Evolutionary conservation across 257 asterid species (phyloP).

Genomic region (Ilex aquifolium): DNA sequence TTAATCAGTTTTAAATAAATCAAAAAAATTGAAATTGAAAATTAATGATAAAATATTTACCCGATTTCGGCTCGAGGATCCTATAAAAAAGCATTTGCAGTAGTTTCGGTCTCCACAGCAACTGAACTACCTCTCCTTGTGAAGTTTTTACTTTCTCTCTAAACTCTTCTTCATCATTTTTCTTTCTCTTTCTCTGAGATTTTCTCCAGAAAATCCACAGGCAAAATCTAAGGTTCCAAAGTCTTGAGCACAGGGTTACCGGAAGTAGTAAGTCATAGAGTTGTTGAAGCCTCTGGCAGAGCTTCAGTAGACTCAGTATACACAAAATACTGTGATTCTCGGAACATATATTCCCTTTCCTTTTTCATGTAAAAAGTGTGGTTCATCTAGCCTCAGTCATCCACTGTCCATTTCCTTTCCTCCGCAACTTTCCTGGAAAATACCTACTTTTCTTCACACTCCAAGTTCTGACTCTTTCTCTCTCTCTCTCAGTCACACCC

Average conservation of each 20-base stretch:
- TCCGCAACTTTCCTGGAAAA: constrained; percentile 1
- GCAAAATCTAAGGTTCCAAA: not conserved
- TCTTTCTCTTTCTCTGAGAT: not conserved
- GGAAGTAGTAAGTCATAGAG: not conserved
- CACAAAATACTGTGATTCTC: not conserved
- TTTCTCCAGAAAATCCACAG: not conserved
- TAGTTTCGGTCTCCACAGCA: not conserved
- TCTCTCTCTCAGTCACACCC: not conserved
- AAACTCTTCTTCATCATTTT: not conserved
- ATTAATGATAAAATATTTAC: not conserved
- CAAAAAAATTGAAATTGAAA: not conserved
- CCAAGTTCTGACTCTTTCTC: not conserved
- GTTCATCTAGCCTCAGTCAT: too few relatives aligned
- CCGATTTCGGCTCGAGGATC: not conserved
- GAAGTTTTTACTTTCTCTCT: not conserved
- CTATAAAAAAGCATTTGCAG: not conserved
- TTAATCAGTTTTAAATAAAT: not conserved
- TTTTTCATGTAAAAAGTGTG: too few relatives aligned
- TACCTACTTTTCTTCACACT: not conserved
- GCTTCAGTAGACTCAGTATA: not conserved
- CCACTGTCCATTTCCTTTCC: not conserved
- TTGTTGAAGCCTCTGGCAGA: not conserved
- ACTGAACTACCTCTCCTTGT: not conserved
- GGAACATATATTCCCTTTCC: too few relatives aligned
- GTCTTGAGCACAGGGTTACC: not conserved